Conservation (phyloP, 495 filamentous ascomycete genomes). For the Tuber umbilicatum region DNA sequence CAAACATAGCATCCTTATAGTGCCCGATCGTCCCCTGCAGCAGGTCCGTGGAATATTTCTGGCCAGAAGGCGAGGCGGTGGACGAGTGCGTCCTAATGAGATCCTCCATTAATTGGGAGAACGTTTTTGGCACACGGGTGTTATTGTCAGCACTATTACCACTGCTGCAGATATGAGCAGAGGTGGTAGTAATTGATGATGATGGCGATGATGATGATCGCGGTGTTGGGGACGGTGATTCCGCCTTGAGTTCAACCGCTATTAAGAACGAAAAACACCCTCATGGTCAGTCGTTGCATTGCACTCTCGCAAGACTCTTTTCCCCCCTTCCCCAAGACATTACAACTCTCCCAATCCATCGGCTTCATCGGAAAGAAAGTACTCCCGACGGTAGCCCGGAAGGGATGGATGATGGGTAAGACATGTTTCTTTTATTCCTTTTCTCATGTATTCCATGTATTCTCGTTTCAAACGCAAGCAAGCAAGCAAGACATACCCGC, state of each 20-base stretch:
- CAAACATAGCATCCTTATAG: not conserved
- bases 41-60: not conserved
- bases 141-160: slow-evolving; percentile 2
- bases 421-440: not conserved
- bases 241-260: slow-evolving; percentile 1
- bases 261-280: not conserved
- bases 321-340: not conserved
- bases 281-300: not conserved
- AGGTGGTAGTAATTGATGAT: slow-evolving; percentile 6
- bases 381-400: not conserved
- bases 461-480: not conserved
- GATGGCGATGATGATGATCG: not conserved
- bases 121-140: slow-evolving; percentile 17
- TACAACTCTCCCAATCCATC: not conserved
- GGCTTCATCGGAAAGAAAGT: not conserved
- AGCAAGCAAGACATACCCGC: slow-evolving; percentile 14
- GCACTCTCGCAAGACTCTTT: not conserved
- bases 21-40: not conserved
- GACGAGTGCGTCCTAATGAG: slow-evolving; percentile 32
- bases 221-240: not conserved
- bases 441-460: no score
- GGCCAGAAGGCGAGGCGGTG: slow-evolving; percentile 31
- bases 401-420: not conserved
- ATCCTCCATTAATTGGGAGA: slow-evolving; percentile 29
- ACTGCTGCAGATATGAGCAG: not conserved